phyloP scores from a whole-genome alignment of 2,329 filamentous ascomycete species.

The Colletotrichum australisinense region DNA sequence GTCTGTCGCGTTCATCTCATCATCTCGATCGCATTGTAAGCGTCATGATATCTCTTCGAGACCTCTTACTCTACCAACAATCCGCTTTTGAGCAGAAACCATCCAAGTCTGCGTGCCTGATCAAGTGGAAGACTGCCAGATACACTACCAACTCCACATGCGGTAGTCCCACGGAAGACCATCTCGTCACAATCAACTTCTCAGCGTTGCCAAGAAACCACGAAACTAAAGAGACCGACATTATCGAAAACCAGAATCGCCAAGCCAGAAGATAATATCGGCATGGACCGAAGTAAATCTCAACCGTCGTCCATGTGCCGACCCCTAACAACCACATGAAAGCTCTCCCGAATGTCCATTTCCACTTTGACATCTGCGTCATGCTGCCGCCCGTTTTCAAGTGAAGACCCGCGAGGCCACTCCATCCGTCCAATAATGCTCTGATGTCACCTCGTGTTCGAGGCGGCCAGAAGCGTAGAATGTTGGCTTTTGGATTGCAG shows the following conservation, averaged over 20 bases:
- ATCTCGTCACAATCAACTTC: not conserved
- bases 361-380: constrained; percentile 1
- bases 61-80: not conserved
- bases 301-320: not conserved
- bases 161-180: not conserved
- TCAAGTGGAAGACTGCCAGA: not conserved
- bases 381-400: not conserved
- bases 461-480: constrained; percentile 6
- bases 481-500: not conserved
- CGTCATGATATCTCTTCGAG: too few species aligned
- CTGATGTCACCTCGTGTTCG: constrained; percentile 18
- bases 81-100: not conserved
- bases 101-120: not conserved
- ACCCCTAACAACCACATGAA: not conserved
- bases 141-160: not conserved
- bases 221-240: not conserved
- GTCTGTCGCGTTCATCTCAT: not conserved
- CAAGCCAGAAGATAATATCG: not conserved
- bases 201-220: constrained; percentile 1
- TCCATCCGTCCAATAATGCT: constrained; percentile 3
- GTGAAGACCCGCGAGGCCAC: not conserved
- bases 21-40: not conserved
- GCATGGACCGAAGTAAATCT: constrained; percentile 7
- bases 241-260: not conserved
- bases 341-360: not conserved